These are phyloP conservation scores for Pelargonium myrrhifolium DNA, from an alignment of 441 rosid species.

Conservation along the genomic window DNA sequence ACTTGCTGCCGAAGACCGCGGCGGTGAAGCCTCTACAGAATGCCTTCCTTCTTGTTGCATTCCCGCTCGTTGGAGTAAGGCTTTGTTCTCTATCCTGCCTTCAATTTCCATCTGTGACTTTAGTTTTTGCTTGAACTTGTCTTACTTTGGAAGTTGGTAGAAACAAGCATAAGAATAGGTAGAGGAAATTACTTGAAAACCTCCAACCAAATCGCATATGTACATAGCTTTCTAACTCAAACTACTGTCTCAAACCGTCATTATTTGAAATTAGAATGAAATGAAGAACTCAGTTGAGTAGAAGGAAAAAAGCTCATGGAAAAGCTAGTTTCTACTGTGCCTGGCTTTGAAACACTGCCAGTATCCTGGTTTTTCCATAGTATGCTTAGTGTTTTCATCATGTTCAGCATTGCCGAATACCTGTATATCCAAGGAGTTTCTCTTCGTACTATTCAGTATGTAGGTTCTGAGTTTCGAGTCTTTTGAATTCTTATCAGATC, in stretches of 20 bases:
- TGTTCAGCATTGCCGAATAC: background rate
- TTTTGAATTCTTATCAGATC: constrained; percentile 34
- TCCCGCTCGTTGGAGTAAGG: constrained; percentile 81
- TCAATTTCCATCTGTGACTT: background rate
- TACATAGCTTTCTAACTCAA: too few relatives aligned
- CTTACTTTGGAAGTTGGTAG: background rate
- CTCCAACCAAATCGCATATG: too few relatives aligned
- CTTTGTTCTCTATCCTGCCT: background rate
- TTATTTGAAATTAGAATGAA: too few relatives aligned
- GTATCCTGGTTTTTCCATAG: too few relatives aligned
- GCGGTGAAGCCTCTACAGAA: constrained; percentile 53
- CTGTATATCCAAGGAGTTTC: background rate
- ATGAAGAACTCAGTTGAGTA: background rate
- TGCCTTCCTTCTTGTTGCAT: constrained; percentile 50
- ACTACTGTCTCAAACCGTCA: too few relatives aligned
- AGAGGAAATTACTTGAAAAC: too few relatives aligned
- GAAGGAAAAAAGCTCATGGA: background rate
- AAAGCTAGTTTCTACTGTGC: too few relatives aligned
- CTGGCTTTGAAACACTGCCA: background rate
- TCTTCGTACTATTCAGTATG: background rate
- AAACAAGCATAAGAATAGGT: background rate
- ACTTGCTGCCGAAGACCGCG: constrained; percentile 43
- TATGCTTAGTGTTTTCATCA: background rate
- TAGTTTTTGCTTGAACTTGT: background rate
- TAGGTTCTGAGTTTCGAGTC: background rate